Conservation (phyloP, 2,329 filamentous ascomycete species). For the Neopestalotiopsis rosae region DNA sequence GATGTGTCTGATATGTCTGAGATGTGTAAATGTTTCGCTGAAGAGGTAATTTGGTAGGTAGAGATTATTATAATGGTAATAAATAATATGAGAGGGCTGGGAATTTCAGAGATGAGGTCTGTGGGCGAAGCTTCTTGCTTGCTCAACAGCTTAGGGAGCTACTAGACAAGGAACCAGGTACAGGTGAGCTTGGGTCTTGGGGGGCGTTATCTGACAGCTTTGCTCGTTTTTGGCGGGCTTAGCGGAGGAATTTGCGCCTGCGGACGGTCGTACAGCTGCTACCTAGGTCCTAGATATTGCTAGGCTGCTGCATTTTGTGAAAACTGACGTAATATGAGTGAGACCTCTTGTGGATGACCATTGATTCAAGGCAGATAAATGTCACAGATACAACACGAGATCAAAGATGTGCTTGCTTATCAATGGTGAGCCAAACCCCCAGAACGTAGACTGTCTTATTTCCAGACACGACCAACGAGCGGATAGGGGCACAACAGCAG, state of each 20-base stretch:
- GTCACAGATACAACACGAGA: too few species aligned
- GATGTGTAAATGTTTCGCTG: not conserved
- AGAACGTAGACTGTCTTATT: not conserved
- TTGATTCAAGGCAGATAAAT: not conserved
- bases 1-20: not conserved
- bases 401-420: too few species aligned
- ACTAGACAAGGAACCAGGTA: not conserved
- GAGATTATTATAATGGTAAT: not conserved
- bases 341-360: not conserved
- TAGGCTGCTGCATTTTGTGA: not conserved
- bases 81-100: not conserved
- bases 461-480: not conserved
- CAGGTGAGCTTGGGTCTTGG: not conserved
- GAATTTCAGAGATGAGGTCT: not conserved
- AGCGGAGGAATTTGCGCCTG: not conserved
- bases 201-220: not conserved
- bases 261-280: not conserved
- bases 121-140: not conserved
- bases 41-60: not conserved
- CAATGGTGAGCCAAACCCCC: too few species aligned
- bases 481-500: not conserved
- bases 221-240: not conserved
- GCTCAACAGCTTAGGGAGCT: not conserved
- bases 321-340: not conserved
- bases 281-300: too few species aligned